Percentiles rank a stretch among this genome's conserved stretches.
Conservation (phyloP, 164 flowering plant genomes). For the Umbilicus rupestris region DNA sequence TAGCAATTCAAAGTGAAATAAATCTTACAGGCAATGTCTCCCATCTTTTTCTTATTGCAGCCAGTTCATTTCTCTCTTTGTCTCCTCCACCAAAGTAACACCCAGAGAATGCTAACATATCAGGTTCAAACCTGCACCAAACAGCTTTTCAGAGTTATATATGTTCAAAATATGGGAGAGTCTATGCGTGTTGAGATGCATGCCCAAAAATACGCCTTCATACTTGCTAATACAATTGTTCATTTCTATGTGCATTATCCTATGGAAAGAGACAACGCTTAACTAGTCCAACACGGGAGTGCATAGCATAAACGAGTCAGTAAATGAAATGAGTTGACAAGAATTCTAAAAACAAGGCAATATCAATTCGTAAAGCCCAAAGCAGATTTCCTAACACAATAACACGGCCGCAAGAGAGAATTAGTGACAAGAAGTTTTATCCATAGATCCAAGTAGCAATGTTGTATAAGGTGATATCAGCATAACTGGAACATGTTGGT, state of each 20-base stretch:
- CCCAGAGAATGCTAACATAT: constrained; percentile 97
- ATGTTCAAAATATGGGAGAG: neutral
- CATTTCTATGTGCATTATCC: neutral
- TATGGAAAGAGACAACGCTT: too few species aligned
- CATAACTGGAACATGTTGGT: neutral
- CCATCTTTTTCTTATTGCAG: constrained; percentile 87
- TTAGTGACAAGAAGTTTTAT: neutral
- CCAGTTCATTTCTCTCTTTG: constrained; percentile 73
- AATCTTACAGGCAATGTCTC: constrained; percentile 85
- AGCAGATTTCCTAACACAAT: neutral
- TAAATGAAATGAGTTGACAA: too few species aligned
- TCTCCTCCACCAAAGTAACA: constrained; percentile 97
- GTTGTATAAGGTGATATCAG: neutral
- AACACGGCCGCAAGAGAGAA: neutral
- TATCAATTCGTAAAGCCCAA: neutral
- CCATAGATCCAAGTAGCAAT: neutral
- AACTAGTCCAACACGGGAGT: too few species aligned
- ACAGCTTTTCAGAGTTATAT: neutral
- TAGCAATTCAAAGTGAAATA: neutral
- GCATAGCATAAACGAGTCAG: too few species aligned
- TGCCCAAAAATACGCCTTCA: neutral
- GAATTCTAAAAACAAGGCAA: too few species aligned
- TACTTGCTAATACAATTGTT: neutral
- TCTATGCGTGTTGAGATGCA: neutral
- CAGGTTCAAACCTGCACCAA: constrained; percentile 85